Conservation (phyloP, 192 early-diverging fungal genomes). For the Dissophora globulifera region DNA sequence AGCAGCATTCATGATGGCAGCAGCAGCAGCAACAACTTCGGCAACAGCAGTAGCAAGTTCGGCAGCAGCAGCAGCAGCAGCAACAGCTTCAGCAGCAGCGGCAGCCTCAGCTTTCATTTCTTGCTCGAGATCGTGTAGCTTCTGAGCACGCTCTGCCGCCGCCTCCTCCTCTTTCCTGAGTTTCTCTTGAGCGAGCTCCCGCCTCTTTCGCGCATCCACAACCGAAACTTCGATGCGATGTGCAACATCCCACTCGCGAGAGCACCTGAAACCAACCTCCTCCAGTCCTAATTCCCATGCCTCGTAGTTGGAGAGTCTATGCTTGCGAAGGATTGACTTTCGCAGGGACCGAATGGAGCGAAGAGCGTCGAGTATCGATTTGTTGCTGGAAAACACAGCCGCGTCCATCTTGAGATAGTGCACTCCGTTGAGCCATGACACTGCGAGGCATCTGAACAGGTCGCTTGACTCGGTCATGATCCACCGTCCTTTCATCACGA, state of each 20-base stretch:
- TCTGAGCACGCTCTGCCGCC: not conserved
- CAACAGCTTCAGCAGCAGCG: not conserved
- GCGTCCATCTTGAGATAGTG: constrained; percentile 4
- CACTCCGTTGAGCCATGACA: not conserved
- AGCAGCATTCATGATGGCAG: too few relatives aligned
- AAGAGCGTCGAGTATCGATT: constrained; percentile 3
- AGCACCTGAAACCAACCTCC: constrained; percentile 3
- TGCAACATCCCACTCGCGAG: constrained; percentile 25
- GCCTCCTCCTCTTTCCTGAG: not conserved
- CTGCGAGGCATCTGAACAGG: not conserved
- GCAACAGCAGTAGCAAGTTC: too few relatives aligned
- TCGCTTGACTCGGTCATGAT: not conserved
- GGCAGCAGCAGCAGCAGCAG: not conserved
- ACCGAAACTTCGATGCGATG: constrained; percentile 5
- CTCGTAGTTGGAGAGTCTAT: constrained; percentile 8
- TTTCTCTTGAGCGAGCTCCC: not conserved
- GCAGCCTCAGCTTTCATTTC: not conserved
- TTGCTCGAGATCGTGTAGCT: not conserved
- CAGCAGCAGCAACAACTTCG: too few relatives aligned
- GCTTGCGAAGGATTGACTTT: constrained; percentile 7
- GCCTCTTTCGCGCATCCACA: not conserved
- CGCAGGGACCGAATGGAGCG: not conserved
- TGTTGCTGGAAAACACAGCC: not conserved
- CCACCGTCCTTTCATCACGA: constrained; percentile 29
- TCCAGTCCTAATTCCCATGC: constrained; percentile 31